Evolutionary conservation across 2,329 filamentous ascomycete species (phyloP), one percentile per base, ranked within the genome.

Genomic region (Xenosphaeropsis pyriputrescens): DNA sequence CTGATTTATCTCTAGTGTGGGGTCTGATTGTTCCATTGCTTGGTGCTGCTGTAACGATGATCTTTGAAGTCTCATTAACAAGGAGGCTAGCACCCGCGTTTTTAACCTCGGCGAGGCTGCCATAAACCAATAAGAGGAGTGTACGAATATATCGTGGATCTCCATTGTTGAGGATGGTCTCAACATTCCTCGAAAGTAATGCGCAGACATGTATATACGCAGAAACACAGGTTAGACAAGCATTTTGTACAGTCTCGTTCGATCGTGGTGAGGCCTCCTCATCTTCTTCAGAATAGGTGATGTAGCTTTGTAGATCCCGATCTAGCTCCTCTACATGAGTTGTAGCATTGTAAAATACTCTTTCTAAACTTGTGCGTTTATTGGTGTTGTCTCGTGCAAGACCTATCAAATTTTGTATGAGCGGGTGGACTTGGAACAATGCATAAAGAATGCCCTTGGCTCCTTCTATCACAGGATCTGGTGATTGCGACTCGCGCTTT

Each of bases 371-470:
- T 4, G 74, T 77, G 36, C 72, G 62, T 50, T 75, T 75, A 16
- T 66, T 60, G 8, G 70, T 71, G 22, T 68, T 70, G 41, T 79
- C 73, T 45, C 67, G 72, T 35, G 72, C 69, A 35, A 79, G 60
- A 32, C 70, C 65, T 55, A 78, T 72, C 38, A 80, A 60, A 56
- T 72, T 73, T 53, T 79, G 74, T 41, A 80, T 76, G 57, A 74
- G 73, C 5, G 75, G 75, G 43, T 80, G 75, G 18, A 79, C 74
- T 51, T 79, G 74, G 44, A 79, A 79, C 19, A 79, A 66, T 3
- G 75, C 73, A 51, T 78, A 79, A 2, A 79, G 62, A 17, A 79
- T 72, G 18, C 75, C 75, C 50, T 79, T 79, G 19, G 75, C 75
- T 12, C 71, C 69, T 50, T 80, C 75, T 19, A 79, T 59, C 3